Evolutionary conservation across 345 rosid species (phyloP), one percentile per base, ranked within the genome.

Genomic region (Pistacia integerrima): DNA sequence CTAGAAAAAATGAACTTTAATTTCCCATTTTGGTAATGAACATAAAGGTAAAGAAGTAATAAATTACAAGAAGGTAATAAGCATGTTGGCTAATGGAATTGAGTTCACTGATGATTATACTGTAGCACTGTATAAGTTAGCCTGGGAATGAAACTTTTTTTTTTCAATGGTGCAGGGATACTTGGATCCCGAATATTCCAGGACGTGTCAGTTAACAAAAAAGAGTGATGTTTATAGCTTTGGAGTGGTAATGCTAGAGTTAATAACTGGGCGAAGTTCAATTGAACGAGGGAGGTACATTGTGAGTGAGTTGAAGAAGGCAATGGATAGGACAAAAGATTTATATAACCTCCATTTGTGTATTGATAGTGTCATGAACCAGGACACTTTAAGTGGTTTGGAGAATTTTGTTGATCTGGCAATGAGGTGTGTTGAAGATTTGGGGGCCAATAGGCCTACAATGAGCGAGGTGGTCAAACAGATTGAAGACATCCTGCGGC

Each of bases 401-500:
- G 88, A 86, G 48, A 86, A 75, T 80, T 92, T 88, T 57, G 85
- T 92, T 35, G 92, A 90, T 30, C 18, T 92, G 18, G 91, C 97
- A 59, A 64, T 90, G 85, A 79, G 74, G 56, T 90, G 97, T 48
- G 93, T 91, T 13, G 87, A 86, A 38, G 92, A 88, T 65, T 78
- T 84, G 8, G 90, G 90, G 56, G 81, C 69, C 0, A 80, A 79
- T 7, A 77, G 98, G 78, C 98, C 97, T 67, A 73, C 90, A 1
- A 90, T 90, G 97, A 84, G 94, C 55, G 93, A 91, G 44, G 92
- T 84, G 58, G 92, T 86, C n/a, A 91, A 87, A 72, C 91, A 86
- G 86, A 89, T 93, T 11, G 98, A 93, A 78, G 82, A 35, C 73
- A 87, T 90, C 63, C 78, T 91, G 92, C 80, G 86, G 56, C 56